Evolutionary conservation across 1,139 yeast genomes (phyloP).

Genomic region (Blastobotrys illinoisensis): DNA sequence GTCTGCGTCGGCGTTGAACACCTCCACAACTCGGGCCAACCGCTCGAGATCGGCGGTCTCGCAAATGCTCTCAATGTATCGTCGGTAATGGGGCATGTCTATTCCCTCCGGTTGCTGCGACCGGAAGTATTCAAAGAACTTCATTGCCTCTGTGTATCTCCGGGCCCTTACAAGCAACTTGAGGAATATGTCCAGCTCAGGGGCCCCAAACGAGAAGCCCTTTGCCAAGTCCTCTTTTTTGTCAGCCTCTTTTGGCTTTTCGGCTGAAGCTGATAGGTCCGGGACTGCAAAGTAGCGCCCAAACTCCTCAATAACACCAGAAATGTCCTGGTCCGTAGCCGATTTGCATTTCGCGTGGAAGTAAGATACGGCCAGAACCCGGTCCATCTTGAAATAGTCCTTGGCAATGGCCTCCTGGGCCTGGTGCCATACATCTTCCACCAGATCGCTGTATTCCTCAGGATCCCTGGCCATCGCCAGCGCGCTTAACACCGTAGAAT

Average conservation of each 20-base stretch:
- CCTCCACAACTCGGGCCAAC: constrained; percentile 3
- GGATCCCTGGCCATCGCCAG: constrained; percentile 7
- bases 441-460: constrained; percentile 4
- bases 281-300: neutral
- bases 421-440: constrained; percentile 14
- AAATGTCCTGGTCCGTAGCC: neutral
- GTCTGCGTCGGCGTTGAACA: neutral
- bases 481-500: constrained; percentile 16
- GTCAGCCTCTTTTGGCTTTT: neutral
- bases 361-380: constrained; percentile 13
- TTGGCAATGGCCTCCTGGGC: constrained; percentile 10
- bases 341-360: constrained; percentile 8
- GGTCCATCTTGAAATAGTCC: constrained; percentile 9
- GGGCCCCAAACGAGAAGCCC: constrained; percentile 1
- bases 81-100: constrained; percentile 12
- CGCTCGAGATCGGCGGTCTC: constrained; percentile 7
- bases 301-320: neutral
- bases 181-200: constrained; percentile 8
- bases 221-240: neutral
- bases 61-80: constrained; percentile 10
- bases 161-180: neutral
- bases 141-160: constrained; percentile 5
- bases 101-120: neutral
- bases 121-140: constrained; percentile 6
- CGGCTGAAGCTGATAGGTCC: constrained; percentile 2